These are phyloP conservation scores for Psidium guajava DNA, from an alignment of 345 rosid species.

Conservation along the genomic window DNA sequence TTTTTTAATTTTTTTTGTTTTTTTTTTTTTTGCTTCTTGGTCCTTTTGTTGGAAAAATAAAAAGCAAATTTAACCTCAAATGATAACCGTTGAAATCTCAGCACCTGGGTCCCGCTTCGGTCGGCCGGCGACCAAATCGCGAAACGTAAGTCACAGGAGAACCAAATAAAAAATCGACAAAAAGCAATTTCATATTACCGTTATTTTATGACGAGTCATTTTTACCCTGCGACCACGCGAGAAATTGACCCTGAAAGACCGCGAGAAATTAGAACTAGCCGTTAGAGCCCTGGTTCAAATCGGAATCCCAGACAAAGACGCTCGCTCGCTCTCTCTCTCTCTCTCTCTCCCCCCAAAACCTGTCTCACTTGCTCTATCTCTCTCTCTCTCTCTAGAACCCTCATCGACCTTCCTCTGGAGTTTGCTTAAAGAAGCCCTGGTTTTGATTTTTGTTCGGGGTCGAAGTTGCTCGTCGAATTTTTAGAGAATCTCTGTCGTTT, in stretches of 20 bases:
- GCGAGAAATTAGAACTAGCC: constrained; percentile 10
- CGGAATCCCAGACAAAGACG: constrained; percentile 3
- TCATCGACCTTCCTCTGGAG: background rate
- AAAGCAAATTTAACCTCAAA: background rate
- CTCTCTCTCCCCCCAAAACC: background rate
- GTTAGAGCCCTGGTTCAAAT: constrained; percentile 6
- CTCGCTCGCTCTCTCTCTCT: background rate
- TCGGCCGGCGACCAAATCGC: background rate
- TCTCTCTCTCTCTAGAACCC: background rate
- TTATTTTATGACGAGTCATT: background rate
- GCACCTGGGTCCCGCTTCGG: background rate
- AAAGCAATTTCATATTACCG: background rate
- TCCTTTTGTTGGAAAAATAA: background rate
- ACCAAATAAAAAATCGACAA: background rate
- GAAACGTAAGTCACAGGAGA: background rate
- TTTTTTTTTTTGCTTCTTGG: background rate
- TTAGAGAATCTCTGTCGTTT: background rate
- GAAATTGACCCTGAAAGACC: background rate
- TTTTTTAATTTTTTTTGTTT: too few species aligned
- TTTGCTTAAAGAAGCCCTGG: background rate
- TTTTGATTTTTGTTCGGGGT: background rate
- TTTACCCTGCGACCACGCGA: background rate
- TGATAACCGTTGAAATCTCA: background rate
- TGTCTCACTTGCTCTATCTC: background rate
- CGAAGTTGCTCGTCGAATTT: background rate